Evolutionary conservation across 2,329 filamentous ascomycete genomes (phyloP), one percentile per base, ranked within the genome.

Genomic region (Ophiostoma tasmaniense): DNA sequence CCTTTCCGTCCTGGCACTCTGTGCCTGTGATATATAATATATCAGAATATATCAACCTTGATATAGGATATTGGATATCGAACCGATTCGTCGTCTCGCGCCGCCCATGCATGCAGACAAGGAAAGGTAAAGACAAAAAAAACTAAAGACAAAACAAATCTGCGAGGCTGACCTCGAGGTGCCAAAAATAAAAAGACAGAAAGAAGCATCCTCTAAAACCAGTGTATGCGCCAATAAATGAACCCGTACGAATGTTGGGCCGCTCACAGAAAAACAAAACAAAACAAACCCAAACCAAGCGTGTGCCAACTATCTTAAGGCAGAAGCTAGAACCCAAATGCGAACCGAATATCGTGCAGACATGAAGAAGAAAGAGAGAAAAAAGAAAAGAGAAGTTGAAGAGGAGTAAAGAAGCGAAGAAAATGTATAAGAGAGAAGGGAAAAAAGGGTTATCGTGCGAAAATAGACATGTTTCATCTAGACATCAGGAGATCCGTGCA

Each of bases 71-170:
- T 39, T 14, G 35, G 14, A 45, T 50, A 50, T 33, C 37, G 64
- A 33, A 52, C 35, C 39, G 10, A 52, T 52, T 22, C 64, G 22
- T 50, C 20, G 7, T 37, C 30, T 67, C 55, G 52, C 64, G 68
- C 68, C 68, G 64, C 30, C 68, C 68, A 69, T 69, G 68, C 64
- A 64, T 33, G 64, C n/a, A 35, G 20, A 52, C 52, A 45, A 3
- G 14, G 17, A 39, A 59, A 6, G 20, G 39, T 4, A 28, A 22
- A 45, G 37, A 42, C 20, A n/a, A 55, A 20, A 65, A 25, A n/a
- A 52, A 64, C 11, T 11, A 64, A 8, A 59, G 11, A n/a, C 30
- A 6, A 28, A 52, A 65, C 35, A 35, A 45, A 25, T 17, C 61
- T 64, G 61, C 61, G 61, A 64, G 61, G 61, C 25, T 64, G n/a